A percentile compares a stretch with the other conserved stretches of the same genome.
These are phyloP conservation scores for Colletotrichum zoysiae DNA, from an alignment of 2,329 filamentous ascomycete genomes.

Conservation along the genomic window DNA sequence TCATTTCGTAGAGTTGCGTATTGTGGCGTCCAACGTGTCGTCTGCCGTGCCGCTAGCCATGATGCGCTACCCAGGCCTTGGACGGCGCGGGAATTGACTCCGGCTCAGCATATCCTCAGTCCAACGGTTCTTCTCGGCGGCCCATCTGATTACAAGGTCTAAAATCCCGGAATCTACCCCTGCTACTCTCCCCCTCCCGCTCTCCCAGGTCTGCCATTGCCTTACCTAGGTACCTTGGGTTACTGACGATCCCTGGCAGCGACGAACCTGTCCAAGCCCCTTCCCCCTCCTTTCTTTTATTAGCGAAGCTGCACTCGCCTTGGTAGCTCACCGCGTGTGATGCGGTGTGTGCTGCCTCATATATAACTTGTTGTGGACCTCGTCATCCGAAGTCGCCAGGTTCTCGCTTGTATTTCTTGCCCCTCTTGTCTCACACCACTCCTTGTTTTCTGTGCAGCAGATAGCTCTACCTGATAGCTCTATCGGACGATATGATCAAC, in stretches of 20 bases:
- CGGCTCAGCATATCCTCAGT: constrained; percentile 10
- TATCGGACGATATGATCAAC: constrained; percentile 15
- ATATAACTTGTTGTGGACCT: constrained; percentile 18
- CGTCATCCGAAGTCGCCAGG: constrained; percentile 19
- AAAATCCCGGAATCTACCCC: constrained; percentile 10
- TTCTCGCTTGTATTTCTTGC: neutral
- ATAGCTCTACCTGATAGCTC: constrained; percentile 3
- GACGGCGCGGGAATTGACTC: constrained; percentile 17
- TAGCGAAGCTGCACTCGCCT: constrained; percentile 6
- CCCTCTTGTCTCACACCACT: neutral
- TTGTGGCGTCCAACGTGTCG: constrained; percentile 38
- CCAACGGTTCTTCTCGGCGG: constrained; percentile 14
- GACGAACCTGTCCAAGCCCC: constrained; percentile 26
- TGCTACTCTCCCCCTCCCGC: constrained; percentile 3
- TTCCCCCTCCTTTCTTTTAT: neutral
- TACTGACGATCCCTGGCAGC: constrained; percentile 20
- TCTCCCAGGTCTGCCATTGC: constrained; percentile 13
- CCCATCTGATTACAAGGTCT: constrained; percentile 11
- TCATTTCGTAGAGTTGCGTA: constrained; percentile 21
- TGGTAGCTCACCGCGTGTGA: constrained; percentile 1
- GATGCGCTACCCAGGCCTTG: neutral
- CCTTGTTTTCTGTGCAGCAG: neutral
- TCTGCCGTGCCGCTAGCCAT: constrained; percentile 20
- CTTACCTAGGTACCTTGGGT: neutral
- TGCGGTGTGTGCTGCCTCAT: constrained; percentile 5